Conservation (phyloP, 2,329 filamentous ascomycete species). For the Exophiala viscosa region DNA sequence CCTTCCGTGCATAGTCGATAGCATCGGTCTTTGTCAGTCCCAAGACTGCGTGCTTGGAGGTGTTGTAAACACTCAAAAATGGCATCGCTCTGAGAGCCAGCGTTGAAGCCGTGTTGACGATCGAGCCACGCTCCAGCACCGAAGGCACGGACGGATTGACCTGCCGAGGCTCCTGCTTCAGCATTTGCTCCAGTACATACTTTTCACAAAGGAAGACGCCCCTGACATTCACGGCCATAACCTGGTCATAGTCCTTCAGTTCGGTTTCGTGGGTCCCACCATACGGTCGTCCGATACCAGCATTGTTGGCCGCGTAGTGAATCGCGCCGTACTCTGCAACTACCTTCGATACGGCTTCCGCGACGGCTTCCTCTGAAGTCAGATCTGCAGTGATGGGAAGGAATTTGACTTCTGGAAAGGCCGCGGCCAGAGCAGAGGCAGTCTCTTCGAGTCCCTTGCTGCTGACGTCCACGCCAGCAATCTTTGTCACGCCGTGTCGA, state of each 20-base stretch:
- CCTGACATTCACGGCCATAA: slow-evolving; percentile 55
- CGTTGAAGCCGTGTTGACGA: slow-evolving; percentile 54
- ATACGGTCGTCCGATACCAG: slow-evolving; percentile 37
- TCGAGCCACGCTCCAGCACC: not conserved
- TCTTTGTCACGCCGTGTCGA: slow-evolving; percentile 4
- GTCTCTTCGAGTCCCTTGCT: slow-evolving; percentile 3
- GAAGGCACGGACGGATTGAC: not conserved
- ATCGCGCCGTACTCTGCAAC: slow-evolving; percentile 50
- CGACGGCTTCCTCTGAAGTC: slow-evolving; percentile 48
- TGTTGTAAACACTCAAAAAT: slow-evolving; percentile 30
- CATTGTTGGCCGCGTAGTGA: slow-evolving; percentile 30
- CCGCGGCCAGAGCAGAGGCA: not conserved
- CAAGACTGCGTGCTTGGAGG: slow-evolving; percentile 56
- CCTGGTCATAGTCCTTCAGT: slow-evolving; percentile 48
- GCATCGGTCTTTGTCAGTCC: slow-evolving; percentile 56
- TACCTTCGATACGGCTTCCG: slow-evolving; percentile 55
- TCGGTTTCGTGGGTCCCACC: slow-evolving; percentile 47
- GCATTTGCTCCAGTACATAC: slow-evolving; percentile 45
- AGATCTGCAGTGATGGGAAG: slow-evolving; percentile 45
- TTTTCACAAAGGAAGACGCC: slow-evolving; percentile 49
- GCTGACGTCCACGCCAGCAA: slow-evolving; percentile 7
- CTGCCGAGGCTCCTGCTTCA: slow-evolving; percentile 40
- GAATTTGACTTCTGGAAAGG: slow-evolving; percentile 31
- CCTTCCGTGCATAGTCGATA: slow-evolving; percentile 44
- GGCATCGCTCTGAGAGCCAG: slow-evolving; percentile 48